phyloP scores from a whole-genome alignment of 1,139 yeast genomes.

The Candida sanyaensis region DNA sequence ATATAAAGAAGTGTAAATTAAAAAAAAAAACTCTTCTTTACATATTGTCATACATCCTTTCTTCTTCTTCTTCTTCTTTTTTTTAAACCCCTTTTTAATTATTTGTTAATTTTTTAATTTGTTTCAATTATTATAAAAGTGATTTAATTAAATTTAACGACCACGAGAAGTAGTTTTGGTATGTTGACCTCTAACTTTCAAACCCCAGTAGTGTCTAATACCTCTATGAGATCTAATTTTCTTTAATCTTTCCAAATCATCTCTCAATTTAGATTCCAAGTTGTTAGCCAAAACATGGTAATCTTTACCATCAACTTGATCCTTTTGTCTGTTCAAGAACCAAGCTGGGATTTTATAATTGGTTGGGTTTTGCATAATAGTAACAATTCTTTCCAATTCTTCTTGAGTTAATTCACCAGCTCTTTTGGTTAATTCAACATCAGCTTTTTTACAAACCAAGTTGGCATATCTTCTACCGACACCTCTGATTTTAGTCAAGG shows the following conservation, averaged over 20 bases:
- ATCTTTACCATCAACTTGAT: slow-evolving; percentile 98
- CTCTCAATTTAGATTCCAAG: slow-evolving; percentile 99
- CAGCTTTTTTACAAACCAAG: slow-evolving; percentile 99
- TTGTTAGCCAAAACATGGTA: slow-evolving; percentile 98
- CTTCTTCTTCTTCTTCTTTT: slow-evolving; percentile 1
- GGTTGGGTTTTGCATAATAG: slow-evolving; percentile 99
- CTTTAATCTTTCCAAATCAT: slow-evolving; percentile 99
- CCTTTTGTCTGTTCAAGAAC: slow-evolving; percentile 99
- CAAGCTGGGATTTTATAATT: slow-evolving; percentile 99
- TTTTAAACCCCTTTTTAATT: not conserved
- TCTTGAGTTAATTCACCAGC: slow-evolving; percentile 99
- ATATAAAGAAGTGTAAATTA: not conserved
- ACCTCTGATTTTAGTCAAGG: slow-evolving; percentile 99
- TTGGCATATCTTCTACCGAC: slow-evolving; percentile 99
- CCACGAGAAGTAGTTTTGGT: slow-evolving; percentile 99
- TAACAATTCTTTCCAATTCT: slow-evolving; percentile 99
- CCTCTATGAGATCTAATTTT: slow-evolving; percentile 99
- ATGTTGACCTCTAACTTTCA: slow-evolving; percentile 98
- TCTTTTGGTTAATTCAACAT: slow-evolving; percentile 96
- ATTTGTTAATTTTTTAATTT: not conserved
- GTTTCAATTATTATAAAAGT: not conserved
- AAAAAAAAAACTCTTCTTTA: too few species aligned
- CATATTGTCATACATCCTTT: not conserved
- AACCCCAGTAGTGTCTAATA: slow-evolving; percentile 99
- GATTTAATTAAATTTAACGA: slow-evolving; percentile 34